Conservation (phyloP, 768 basidiomycete genomes). For the Boletales sp. region DNA sequence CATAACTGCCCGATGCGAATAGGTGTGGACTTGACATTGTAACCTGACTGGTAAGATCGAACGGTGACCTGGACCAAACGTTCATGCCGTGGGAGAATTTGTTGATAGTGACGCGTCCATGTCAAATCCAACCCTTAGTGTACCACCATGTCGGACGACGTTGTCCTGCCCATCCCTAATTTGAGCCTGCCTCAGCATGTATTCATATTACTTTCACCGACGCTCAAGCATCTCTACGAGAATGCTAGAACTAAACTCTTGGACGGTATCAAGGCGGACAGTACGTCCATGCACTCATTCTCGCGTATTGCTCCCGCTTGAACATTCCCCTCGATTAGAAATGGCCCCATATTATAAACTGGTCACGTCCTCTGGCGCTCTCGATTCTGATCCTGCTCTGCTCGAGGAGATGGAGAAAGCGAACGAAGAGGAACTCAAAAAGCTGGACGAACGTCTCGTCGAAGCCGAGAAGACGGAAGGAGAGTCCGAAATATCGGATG, state of each 20-base stretch:
- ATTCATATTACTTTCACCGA: constrained; percentile 65
- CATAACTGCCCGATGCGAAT: neutral
- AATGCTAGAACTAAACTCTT: constrained; percentile 62
- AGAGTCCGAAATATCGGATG: constrained; percentile 90
- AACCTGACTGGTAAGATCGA: neutral
- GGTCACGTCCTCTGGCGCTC: constrained; percentile 48
- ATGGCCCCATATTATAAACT: constrained; percentile 83
- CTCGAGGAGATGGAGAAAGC: constrained; percentile 37
- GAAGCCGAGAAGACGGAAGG: constrained; percentile 91
- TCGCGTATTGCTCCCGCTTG: neutral
- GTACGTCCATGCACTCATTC: constrained; percentile 41
- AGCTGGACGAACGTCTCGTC: constrained; percentile 71
- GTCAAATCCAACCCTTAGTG: no score
- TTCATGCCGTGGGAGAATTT: constrained; percentile 11
- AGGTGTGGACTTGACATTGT: neutral
- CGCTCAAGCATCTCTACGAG: constrained; percentile 61
- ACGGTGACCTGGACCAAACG: neutral
- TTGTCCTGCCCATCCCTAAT: constrained; percentile 84
- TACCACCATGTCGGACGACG: constrained; percentile 72
- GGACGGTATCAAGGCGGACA: constrained; percentile 74
- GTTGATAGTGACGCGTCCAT: constrained; percentile 18
- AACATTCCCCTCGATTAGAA: constrained; percentile 41
- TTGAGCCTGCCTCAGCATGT: constrained; percentile 75
- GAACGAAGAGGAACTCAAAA: constrained; percentile 69
- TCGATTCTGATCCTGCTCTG: constrained; percentile 38